Percentiles rank a stretch among this genome's conserved stretches.
phyloP scores from a whole-genome alignment of 345 rosid genomes.

The Bruguiera sexangula region DNA sequence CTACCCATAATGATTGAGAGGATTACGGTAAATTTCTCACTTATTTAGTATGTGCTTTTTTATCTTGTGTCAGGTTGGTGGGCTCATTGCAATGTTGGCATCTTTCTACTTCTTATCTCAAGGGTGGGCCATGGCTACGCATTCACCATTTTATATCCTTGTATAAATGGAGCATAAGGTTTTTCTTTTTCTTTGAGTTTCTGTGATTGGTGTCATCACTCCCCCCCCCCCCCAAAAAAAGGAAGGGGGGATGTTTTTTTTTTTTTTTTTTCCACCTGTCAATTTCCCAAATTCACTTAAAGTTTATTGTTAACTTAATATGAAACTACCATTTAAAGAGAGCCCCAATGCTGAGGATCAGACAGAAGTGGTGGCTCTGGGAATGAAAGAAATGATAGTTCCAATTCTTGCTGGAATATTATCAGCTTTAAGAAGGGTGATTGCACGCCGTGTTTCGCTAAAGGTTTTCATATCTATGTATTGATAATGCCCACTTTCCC shows the following conservation, averaged over 20 bases:
- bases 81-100: slow-evolving; percentile 81
- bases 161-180: not conserved
- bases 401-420: slow-evolving; percentile 94
- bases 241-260: not conserved
- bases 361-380: slow-evolving; percentile 52
- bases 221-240: no score
- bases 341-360: slow-evolving; percentile 37
- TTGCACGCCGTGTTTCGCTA: slow-evolving; percentile 88
- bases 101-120: slow-evolving; percentile 86
- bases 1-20: not conserved
- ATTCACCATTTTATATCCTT: slow-evolving; percentile 94
- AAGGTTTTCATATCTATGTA: slow-evolving; percentile 49
- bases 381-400: slow-evolving; percentile 67
- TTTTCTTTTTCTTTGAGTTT: not conserved
- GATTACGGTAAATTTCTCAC: not conserved
- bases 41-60: slow-evolving; percentile 5
- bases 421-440: slow-evolving; percentile 89
- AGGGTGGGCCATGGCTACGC: slow-evolving; percentile 89
- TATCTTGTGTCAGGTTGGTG: slow-evolving; percentile 64
- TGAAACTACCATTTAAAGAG: slow-evolving; percentile 56
- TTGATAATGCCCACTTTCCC: slow-evolving; percentile 5
- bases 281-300: not conserved
- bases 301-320: slow-evolving; percentile 53
- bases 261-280: slow-evolving; percentile 9
- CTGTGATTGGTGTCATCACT: not conserved